Evolutionary conservation across 495 filamentous ascomycete genomes (phyloP), one percentile per base, ranked within the genome.

Genomic region (Xylaria intraflava): DNA sequence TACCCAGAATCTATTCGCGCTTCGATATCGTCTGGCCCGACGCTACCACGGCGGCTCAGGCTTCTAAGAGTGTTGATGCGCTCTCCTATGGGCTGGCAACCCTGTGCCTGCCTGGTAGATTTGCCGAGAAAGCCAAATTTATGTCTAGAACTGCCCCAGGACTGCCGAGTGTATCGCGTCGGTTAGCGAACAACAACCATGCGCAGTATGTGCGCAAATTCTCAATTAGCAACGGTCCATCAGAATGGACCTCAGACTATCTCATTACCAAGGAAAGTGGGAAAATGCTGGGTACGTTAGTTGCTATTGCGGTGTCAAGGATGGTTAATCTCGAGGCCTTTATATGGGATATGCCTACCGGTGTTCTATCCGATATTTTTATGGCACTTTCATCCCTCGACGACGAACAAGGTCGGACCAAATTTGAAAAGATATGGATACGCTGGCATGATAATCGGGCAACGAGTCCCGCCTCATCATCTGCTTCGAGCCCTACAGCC

Each of bases 11-110:
- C 62, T 97, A 97, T 66, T 87, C 88, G 1, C 83, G 88, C 23
- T 96, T 97, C 65, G 89, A 95, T 65, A 95, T 96, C 55, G 85
- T 93, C 35, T 97, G 91, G 91, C 92, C 91, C 0, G 89, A 94
- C 58, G 80, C 78, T 6, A 72, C 78, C 40, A 71, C 78, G 19
- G 70, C 80, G 2, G 73, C 80, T 3, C 83, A 88, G 52, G 80
- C 86, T 45, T 78, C 84, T 11, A 79, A 82, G 24, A 89, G 87
- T 36, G 89, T 96, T 26, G 91, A 95, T 73, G 90, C 92, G 35
- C 79, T 96, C 17, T 94, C 92, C 0, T 94, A 94, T 66, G 91
- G 91, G 2, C 74, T 97, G 12, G 83, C 89, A 12, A 96, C 92
- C 0, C 73, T 97, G 53, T 88, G 88, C 16, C 85, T 90, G 75